These are phyloP conservation scores for Thoreauomyces humboldtii DNA, from an alignment of 192 early-diverging fungal genomes.

Conservation along the genomic window DNA sequence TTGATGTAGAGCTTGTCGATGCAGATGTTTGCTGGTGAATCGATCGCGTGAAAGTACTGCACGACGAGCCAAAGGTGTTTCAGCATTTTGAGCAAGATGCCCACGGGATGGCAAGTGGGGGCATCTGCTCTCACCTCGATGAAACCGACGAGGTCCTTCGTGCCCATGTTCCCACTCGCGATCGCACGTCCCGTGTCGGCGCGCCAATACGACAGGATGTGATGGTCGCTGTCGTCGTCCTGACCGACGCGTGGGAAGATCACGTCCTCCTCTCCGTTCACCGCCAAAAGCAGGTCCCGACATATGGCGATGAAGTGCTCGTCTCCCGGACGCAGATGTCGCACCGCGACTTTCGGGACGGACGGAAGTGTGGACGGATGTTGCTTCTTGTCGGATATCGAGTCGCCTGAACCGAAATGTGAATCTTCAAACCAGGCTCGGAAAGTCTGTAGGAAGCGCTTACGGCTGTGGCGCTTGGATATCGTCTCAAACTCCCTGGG, in stretches of 20 bases:
- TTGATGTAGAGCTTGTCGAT: constrained; percentile 38
- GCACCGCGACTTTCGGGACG: constrained; percentile 7
- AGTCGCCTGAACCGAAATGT: not conserved
- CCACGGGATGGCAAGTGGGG: no score
- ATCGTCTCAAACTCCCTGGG: not conserved
- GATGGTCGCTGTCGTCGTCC: constrained; percentile 13
- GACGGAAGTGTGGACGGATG: not conserved
- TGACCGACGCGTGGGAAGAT: constrained; percentile 6
- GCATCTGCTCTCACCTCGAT: constrained; percentile 21
- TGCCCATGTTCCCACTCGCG: constrained; percentile 5
- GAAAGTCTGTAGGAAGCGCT: not conserved
- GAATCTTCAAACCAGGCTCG: not conserved
- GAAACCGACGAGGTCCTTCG: constrained; percentile 17
- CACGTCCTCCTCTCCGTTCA: not conserved
- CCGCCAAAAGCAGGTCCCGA: constrained; percentile 7
- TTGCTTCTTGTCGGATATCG: not conserved
- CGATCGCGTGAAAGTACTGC: constrained; percentile 30
- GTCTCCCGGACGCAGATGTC: constrained; percentile 10
- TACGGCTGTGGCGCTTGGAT: not conserved
- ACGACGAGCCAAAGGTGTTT: no score
- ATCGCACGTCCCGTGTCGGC: not conserved
- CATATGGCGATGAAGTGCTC: constrained; percentile 8
- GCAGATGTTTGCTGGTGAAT: constrained; percentile 13
- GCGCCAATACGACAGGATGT: constrained; percentile 15
- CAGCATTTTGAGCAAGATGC: no score